Conservation (phyloP, 176 grass and related monocot genomes). For the Oryza glumipatula region DNA sequence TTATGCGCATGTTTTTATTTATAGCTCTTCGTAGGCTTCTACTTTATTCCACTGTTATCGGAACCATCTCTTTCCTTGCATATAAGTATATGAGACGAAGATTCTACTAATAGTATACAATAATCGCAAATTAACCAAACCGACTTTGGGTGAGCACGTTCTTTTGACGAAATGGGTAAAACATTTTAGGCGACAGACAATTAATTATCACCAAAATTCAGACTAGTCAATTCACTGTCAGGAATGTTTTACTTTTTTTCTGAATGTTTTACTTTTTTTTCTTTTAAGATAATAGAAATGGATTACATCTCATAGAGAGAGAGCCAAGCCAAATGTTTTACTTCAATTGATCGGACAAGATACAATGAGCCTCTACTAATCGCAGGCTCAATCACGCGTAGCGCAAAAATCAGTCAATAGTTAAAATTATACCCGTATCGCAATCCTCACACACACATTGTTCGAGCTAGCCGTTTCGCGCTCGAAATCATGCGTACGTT, state of each 20-base stretch:
- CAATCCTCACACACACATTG: neutral
- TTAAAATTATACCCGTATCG: conserved; percentile 11
- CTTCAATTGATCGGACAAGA: neutral
- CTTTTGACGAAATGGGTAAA: too few species aligned
- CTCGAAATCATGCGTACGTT: neutral
- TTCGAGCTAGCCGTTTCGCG: conserved; percentile 1
- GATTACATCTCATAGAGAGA: too few species aligned
- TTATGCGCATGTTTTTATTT: neutral
- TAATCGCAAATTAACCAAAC: neutral
- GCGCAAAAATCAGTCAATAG: conserved; percentile 8
- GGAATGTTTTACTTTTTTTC: neutral
- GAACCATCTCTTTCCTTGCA: neutral
- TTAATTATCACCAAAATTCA: neutral
- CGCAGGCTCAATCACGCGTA: neutral
- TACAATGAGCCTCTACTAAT: conserved; percentile 21
- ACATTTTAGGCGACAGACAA: neutral
- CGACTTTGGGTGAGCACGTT: too few species aligned
- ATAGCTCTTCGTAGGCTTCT: neutral
- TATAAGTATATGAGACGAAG: neutral
- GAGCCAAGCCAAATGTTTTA: too few species aligned
- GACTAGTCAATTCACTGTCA: neutral
- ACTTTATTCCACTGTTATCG: neutral
- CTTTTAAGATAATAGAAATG: too few species aligned
- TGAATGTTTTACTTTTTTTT: too few species aligned
- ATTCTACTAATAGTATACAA: neutral